Evolutionary conservation across 192 early-diverging fungal genomes (phyloP), one percentile per base, ranked within the genome.

Genomic region (Rhizoclosmatium globosum): DNA sequence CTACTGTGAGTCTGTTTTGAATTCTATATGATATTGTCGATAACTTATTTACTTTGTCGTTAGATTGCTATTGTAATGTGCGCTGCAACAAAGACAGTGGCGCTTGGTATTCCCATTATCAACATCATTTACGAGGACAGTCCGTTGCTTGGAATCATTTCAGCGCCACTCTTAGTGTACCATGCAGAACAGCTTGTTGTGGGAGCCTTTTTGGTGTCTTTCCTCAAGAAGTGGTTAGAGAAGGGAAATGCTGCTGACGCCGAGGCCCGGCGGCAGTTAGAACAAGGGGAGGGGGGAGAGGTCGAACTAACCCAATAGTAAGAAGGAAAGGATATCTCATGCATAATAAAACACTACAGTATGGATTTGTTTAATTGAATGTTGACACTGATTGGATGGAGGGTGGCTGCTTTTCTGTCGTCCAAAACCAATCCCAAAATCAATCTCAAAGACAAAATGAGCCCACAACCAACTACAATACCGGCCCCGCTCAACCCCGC

Each of bases 21-120:
- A n/a, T 73, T 60, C 13, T 53, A 13, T 50, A 65, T 13, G 9
- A 15, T 47, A 1, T n/a, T 38, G 19, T n/a, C 17, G 7, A 56
- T 13, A 50, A 39, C 61, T n/a, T 1, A 64, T 21, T 7, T 64
- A 19, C 6, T 42, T 44, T 19, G 4, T 39, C 47, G 44, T n/a
- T 64, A 77, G 76, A 71, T 92, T 9, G 92, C 92, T 0, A 87
- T 93, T 53, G 80, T 91, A 80, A 92, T 89, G 77, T 92, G 91
- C 79, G 92, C 88, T 13, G 91, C 91, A 2, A 94, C 92, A 1
- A 94, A 94, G 74, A 92, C 92, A 2, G 90, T 94, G 23, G 91
- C 92, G 0, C 87, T 94, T 82, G 92, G 92, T 21, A 90, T 94
- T 19, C 92, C 92, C 1, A 85, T 94, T 64, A 92, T 93, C 79